Percentiles rank a stretch among this genome's conserved stretches.
Evolutionary conservation across 495 filamentous ascomycete species (phyloP).

Genomic region (Hyphodiscus hymeniophilus): DNA sequence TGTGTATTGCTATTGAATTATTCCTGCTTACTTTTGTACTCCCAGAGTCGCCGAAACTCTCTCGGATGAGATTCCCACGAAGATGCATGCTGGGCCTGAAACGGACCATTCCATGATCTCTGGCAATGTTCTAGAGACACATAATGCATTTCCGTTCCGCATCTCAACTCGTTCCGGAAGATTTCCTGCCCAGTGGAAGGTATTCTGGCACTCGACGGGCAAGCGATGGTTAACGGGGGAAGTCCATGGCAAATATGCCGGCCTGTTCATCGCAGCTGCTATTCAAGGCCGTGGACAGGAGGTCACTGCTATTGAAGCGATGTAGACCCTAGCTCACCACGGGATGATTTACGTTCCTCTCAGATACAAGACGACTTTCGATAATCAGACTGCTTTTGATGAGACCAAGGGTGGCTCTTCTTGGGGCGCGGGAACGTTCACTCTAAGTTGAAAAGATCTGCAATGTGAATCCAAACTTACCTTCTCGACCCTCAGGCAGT

Average conservation of each 20-base stretch:
- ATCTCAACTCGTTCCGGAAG: slow-evolving; percentile 86
- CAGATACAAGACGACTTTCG: slow-evolving; percentile 77
- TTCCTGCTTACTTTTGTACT: background rate
- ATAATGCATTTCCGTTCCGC: slow-evolving; percentile 75
- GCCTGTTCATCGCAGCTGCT: slow-evolving; percentile 79
- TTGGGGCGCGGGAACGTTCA: slow-evolving; percentile 94
- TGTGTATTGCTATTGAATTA: slow-evolving; percentile 25
- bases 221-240: slow-evolving; percentile 51
- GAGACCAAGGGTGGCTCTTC: slow-evolving; percentile 77
- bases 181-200: slow-evolving; percentile 92
- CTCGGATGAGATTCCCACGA: slow-evolving; percentile 57
- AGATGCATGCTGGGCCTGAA: slow-evolving; percentile 80
- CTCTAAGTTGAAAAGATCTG: too few relatives aligned
- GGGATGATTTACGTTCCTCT: slow-evolving; percentile 90
- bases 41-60: slow-evolving; percentile 78
- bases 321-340: slow-evolving; percentile 87
- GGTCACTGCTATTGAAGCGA: slow-evolving; percentile 66
- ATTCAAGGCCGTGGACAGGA: slow-evolving; percentile 86
- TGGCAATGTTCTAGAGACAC: slow-evolving; percentile 54
- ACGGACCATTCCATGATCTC: slow-evolving; percentile 56
- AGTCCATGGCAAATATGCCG: slow-evolving; percentile 84
- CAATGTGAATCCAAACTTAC: too few relatives aligned
- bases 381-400: slow-evolving; percentile 49
- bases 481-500: too few relatives aligned
- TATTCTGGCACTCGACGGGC: slow-evolving; percentile 15